phyloP scores from a whole-genome alignment of 1,284 basidiomycete genomes.

The Ceratobasidium sp. region DNA sequence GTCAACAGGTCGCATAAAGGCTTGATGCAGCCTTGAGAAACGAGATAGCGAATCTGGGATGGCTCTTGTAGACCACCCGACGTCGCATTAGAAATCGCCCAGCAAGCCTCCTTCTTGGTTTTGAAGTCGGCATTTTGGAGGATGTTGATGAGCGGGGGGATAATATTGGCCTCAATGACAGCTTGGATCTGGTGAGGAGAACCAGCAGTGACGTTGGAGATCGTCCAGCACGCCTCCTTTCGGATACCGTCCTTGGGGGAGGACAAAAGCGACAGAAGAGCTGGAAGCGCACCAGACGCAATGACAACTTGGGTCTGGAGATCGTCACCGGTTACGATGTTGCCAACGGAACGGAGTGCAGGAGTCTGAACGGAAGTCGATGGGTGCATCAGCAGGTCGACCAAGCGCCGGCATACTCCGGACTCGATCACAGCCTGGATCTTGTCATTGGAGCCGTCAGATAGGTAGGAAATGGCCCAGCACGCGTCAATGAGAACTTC shows the following conservation, averaged over 20 bases:
- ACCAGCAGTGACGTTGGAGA: conserved; percentile 98
- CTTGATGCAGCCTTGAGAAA: conserved; percentile 98
- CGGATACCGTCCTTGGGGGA: conserved; percentile 72
- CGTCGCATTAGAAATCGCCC: conserved; percentile 99
- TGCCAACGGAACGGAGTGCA: conserved; percentile 69
- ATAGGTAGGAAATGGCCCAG: conserved; percentile 99
- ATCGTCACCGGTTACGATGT: conserved; percentile 73
- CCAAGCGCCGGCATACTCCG: conserved; percentile 96
- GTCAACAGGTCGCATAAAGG: conserved; percentile 95
- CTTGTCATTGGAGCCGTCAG: conserved; percentile 99
- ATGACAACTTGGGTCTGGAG: conserved; percentile 72
- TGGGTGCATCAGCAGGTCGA: conserved; percentile 96
- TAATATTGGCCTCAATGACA: conserved; percentile 74
- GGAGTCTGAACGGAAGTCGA: conserved; percentile 82
- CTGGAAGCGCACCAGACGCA: conserved; percentile 67
- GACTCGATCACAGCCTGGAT: conserved; percentile 99
- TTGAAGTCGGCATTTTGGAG: conserved; percentile 98
- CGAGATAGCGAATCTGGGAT: conserved; percentile 97
- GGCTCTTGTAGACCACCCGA: conserved; percentile 98
- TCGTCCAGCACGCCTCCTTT: conserved; percentile 99
- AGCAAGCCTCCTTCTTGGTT: conserved; percentile 99
- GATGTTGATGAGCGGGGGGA: conserved; percentile 98
- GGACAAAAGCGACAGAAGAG: conserved; percentile 65
- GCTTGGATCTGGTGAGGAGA: conserved; percentile 96
- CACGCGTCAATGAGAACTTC: conserved; percentile 99